Conservation (phyloP, 495 filamentous ascomycete species). For the Aspergillus conjunctus region DNA sequence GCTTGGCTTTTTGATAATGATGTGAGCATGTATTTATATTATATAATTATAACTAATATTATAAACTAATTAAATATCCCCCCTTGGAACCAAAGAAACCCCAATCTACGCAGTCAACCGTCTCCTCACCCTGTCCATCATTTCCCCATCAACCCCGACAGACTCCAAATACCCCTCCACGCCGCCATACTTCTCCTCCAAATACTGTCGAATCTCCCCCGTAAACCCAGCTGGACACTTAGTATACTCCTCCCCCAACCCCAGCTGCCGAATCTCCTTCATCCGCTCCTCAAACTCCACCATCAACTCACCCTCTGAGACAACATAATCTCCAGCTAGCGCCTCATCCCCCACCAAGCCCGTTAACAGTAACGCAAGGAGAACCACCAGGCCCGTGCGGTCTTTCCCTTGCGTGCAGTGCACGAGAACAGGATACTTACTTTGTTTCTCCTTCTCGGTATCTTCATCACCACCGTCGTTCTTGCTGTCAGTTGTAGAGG, state of each 20-base stretch:
- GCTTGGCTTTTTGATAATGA: too few species aligned
- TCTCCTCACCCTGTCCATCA: constrained; percentile 38
- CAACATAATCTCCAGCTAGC: constrained; percentile 67
- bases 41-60: too few species aligned
- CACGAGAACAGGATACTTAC: constrained; percentile 62
- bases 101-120: constrained; percentile 15
- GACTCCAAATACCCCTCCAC: constrained; percentile 60
- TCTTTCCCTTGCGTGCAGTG: constrained; percentile 93
- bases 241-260: constrained; percentile 69
- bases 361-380: constrained; percentile 63
- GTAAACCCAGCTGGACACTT: constrained; percentile 61
- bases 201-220: constrained; percentile 44
- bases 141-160: constrained; percentile 55
- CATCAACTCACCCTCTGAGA: constrained; percentile 60
- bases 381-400: constrained; percentile 73
- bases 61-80: too few species aligned
- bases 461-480: not conserved
- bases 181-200: constrained; percentile 61
- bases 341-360: constrained; percentile 54
- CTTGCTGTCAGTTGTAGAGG: not conserved
- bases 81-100: too few species aligned
- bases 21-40: too few species aligned
- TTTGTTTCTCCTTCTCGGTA: not conserved
- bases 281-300: constrained; percentile 63
- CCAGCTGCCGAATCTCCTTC: constrained; percentile 66